A percentile compares a stretch with the other conserved stretches of the same genome.
These are phyloP conservation scores for Lepidium didymum DNA, from an alignment of 345 rosid genomes.

Conservation along the genomic window DNA sequence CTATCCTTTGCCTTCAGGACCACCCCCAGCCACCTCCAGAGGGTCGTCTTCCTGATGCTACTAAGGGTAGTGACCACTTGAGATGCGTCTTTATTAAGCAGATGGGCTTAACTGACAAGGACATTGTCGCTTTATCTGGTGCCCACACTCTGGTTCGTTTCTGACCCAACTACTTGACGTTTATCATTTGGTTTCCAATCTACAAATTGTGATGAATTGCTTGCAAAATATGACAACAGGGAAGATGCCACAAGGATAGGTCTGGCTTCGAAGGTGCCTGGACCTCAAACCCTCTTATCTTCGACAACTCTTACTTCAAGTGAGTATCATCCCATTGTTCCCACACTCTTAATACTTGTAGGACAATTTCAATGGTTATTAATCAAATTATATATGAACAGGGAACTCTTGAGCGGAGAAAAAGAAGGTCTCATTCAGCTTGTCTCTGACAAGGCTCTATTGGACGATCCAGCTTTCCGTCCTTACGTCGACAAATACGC, in stretches of 20 bases:
- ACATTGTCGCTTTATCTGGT: conserved; percentile 90
- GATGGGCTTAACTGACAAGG: conserved; percentile 90
- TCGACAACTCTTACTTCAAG: conserved; percentile 92
- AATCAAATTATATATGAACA: conserved; percentile 1
- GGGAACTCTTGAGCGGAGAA: conserved; percentile 82
- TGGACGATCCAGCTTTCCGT: conserved; percentile 81
- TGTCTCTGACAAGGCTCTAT: conserved; percentile 77
- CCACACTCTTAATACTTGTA: not conserved
- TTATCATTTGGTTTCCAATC: not conserved
- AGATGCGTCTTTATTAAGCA: conserved; percentile 55
- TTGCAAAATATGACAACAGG: conserved; percentile 35
- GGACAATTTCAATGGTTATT: not conserved
- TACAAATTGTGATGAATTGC: not conserved
- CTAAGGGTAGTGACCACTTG: conserved; percentile 76
- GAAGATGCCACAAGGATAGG: conserved; percentile 92
- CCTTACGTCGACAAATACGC: conserved; percentile 92
- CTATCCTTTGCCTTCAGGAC: conserved; percentile 44
- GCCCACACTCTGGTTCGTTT: conserved; percentile 91
- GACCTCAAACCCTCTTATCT: conserved; percentile 82
- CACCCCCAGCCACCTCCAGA: conserved; percentile 88
- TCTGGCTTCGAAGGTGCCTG: conserved; percentile 98
- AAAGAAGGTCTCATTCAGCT: conserved; percentile 79
- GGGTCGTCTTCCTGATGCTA: conserved; percentile 97
- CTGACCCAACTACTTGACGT: not conserved
- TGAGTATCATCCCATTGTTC: conserved; percentile 23